Conservation (phyloP, 2,329 filamentous ascomycete species). For the Fusarium lateritium region DNA sequence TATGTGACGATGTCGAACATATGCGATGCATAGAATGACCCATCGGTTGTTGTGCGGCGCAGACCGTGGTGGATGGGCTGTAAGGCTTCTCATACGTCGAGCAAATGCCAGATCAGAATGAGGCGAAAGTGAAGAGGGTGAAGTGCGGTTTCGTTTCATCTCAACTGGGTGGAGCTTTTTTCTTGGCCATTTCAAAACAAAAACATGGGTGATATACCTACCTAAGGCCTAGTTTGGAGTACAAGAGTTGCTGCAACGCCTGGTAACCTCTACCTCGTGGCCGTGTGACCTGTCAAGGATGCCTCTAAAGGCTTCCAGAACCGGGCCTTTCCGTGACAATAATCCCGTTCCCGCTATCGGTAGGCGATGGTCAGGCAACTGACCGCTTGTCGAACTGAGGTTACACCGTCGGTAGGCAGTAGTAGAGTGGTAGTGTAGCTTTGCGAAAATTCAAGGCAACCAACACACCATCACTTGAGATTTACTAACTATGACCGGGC, state of each 20-base stretch:
- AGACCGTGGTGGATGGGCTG: constrained; percentile 21
- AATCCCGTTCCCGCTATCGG: background rate
- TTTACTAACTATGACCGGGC: constrained; percentile 22
- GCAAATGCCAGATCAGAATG: constrained; percentile 17
- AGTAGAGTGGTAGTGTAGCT: background rate
- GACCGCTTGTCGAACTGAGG: constrained; percentile 19
- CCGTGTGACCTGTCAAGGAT: constrained; percentile 26
- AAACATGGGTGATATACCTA: background rate
- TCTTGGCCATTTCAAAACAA: background rate
- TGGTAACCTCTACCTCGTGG: constrained; percentile 22
- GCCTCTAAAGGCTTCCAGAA: constrained; percentile 3
- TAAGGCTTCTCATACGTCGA: constrained; percentile 23
- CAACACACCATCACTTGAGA: constrained; percentile 14
- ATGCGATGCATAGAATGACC: constrained; percentile 18
- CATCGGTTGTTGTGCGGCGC: constrained; percentile 21
- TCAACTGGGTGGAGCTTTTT: background rate
- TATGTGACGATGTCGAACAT: constrained; percentile 22
- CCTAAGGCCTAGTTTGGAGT: background rate
- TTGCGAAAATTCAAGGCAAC: constrained; percentile 3
- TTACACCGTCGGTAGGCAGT: constrained; percentile 8
- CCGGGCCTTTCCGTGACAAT: background rate
- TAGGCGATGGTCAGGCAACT: constrained; percentile 27
- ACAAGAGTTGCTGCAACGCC: too few species aligned
- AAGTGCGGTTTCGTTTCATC: constrained; percentile 12
- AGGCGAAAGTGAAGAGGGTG: constrained; percentile 30